Percentiles rank a stretch among this genome's conserved stretches.
phyloP scores from a whole-genome alignment of 768 basidiomycete genomes.

The Termitomyces sp. region DNA sequence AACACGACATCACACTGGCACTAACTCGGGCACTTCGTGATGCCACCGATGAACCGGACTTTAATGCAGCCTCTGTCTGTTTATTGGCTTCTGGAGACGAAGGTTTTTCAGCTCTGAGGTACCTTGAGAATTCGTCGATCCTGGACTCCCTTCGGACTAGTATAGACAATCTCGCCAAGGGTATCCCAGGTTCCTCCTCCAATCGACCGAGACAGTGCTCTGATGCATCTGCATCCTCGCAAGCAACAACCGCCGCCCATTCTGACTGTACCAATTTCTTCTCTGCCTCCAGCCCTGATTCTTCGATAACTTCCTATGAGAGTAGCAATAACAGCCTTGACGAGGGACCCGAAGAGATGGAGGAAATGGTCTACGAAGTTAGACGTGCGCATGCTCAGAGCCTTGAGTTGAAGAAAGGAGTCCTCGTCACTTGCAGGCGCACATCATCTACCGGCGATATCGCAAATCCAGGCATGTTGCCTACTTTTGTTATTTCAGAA shows the following conservation, averaged over 20 bases:
- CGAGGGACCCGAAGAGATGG: slow-evolving; percentile 19
- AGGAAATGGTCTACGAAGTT: slow-evolving; percentile 41
- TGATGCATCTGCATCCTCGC: slow-evolving; percentile 31
- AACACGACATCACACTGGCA: slow-evolving; percentile 27
- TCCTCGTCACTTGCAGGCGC: slow-evolving; percentile 34
- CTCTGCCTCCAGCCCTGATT: slow-evolving; percentile 16
- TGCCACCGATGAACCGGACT: neutral
- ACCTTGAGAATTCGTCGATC: slow-evolving; percentile 19
- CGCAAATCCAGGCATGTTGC: slow-evolving; percentile 12
- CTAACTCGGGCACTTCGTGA: slow-evolving; percentile 21
- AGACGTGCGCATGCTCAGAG: slow-evolving; percentile 48
- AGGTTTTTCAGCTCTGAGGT: slow-evolving; percentile 1
- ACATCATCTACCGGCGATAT: slow-evolving; percentile 16
- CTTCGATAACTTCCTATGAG: slow-evolving; percentile 23
- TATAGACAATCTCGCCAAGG: slow-evolving; percentile 22
- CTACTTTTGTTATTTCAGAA: slow-evolving; percentile 24
- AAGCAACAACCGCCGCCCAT: slow-evolving; percentile 24
- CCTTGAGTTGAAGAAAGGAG: slow-evolving; percentile 48
- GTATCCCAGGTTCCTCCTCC: slow-evolving; percentile 5
- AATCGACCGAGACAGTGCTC: slow-evolving; percentile 28
- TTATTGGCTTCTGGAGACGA: neutral
- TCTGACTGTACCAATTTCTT: slow-evolving; percentile 21
- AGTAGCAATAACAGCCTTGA: slow-evolving; percentile 23
- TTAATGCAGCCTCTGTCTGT: neutral
- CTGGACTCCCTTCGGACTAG: slow-evolving; percentile 23